Conservation (phyloP, 2,329 filamentous ascomycete genomes). For the Fusarium oligoseptatum region DNA sequence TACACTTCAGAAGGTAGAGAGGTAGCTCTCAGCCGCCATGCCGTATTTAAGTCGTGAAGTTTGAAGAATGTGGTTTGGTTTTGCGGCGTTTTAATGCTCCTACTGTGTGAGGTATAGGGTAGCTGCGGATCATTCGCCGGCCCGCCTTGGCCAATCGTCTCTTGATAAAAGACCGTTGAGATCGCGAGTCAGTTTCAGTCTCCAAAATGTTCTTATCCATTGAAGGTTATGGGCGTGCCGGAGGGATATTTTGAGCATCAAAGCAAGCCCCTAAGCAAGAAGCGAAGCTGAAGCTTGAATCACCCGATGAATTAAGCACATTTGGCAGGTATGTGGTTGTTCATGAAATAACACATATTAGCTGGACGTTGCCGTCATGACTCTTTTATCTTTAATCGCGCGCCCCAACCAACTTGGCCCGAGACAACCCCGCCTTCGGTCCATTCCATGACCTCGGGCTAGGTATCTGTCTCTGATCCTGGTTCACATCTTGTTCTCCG, state of each 20-base stretch:
- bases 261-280: neutral
- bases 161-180: neutral
- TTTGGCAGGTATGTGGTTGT: neutral
- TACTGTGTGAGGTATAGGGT: neutral
- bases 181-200: neutral
- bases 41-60: too few species aligned
- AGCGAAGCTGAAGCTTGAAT: neutral
- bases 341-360: neutral
- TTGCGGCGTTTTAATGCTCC: neutral
- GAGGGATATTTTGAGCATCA: neutral
- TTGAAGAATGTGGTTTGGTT: too few species aligned
- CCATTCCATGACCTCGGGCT: neutral
- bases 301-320: neutral
- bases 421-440: neutral
- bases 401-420: neutral
- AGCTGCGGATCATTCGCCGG: neutral
- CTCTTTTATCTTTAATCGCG: neutral
- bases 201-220: neutral
- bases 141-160: neutral
- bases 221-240: neutral
- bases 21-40: too few species aligned
- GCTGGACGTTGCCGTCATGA: neutral
- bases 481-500: neutral
- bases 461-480: neutral
- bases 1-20: too few species aligned